phyloP scores from a whole-genome alignment of 169 alveolate species.

The Cryptosporidium tyzzeri region DNA sequence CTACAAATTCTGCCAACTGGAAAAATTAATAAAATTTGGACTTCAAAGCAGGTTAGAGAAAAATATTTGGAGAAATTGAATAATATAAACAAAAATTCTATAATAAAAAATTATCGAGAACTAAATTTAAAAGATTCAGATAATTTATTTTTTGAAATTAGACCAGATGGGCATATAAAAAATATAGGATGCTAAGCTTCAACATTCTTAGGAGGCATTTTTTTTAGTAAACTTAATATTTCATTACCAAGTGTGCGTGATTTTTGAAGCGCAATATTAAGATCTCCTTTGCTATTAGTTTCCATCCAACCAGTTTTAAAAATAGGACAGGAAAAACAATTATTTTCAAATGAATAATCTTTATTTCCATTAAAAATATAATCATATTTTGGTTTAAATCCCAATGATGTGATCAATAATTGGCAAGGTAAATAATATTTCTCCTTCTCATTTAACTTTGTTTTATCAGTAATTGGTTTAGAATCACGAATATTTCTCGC shows the following conservation, averaged over 20 bases:
- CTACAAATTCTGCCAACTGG: background rate
- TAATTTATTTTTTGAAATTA: background rate
- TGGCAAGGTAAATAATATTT: constrained; percentile 36
- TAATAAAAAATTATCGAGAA: constrained; percentile 7
- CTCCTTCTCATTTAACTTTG: background rate
- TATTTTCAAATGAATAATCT: background rate
- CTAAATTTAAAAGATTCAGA: background rate
- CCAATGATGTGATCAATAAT: constrained; percentile 55
- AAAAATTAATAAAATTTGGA: constrained; percentile 7
- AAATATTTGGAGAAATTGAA: background rate
- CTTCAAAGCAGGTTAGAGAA: background rate
- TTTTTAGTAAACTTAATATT: constrained; percentile 15
- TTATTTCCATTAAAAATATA: constrained; percentile 11
- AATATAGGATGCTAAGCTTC: background rate
- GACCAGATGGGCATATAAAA: constrained; percentile 26
- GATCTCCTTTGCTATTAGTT: constrained; percentile 65
- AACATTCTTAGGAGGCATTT: background rate
- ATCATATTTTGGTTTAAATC: constrained; percentile 29
- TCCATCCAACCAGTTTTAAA: constrained; percentile 68
- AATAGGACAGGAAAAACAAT: constrained; percentile 8
- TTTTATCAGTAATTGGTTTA: background rate
- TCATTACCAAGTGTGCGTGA: background rate
- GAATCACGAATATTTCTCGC: background rate
- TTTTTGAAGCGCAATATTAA: background rate
- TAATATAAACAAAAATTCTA: constrained; percentile 3